Base-by-base conservation (phyloP, 495 filamentous ascomycete species). In the Viridothelium virens region DNA sequence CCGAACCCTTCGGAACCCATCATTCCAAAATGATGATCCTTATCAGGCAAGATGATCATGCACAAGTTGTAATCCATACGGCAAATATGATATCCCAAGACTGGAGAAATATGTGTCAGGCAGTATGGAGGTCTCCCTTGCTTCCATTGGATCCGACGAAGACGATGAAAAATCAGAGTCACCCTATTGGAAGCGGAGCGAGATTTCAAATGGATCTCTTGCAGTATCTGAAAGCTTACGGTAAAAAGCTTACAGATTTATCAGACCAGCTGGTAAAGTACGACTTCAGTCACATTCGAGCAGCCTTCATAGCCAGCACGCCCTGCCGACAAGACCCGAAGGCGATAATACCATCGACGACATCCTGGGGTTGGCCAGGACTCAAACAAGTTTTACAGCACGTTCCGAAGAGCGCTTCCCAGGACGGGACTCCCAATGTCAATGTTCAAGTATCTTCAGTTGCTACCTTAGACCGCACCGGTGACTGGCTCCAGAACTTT, bases 91-190 rank as follows among this genome's bases (percentile, higher is more conserved):
- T 96, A 53, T 73, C 79, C 33, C 81, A 84, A 59, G 92, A 97
- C 77, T 97, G 92, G 92, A 80, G 77, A 7, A 91, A 92, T 70
- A 89, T 96, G 90, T 86, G 85, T 0, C 91, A 97, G 72, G 91
- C 87, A 1, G 84, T 87, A 31, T 97, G 92, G 92, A 80, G 78
- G 38, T 92, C 91, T 7, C 91, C 91, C 25, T 74, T 86, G 0
- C 85, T 96, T 7, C 89, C 89, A 36, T 62, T 83, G 53, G 18
- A 14, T 7, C 14, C 5, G 6, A 36, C 11, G 0, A 31, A 1
- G 31, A 36, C 18, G 1, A 2, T 6, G 36, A 18, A 3, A 44
- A 11, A 31, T 38, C 2, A 34, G 70, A 12, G 37, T 66, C 34
- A 66, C 63, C 36, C 73, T 2, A 69, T 85, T 12, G 89, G 87